Conservation (phyloP, 139 green algal species). For the Haematococcus lacustris region DNA sequence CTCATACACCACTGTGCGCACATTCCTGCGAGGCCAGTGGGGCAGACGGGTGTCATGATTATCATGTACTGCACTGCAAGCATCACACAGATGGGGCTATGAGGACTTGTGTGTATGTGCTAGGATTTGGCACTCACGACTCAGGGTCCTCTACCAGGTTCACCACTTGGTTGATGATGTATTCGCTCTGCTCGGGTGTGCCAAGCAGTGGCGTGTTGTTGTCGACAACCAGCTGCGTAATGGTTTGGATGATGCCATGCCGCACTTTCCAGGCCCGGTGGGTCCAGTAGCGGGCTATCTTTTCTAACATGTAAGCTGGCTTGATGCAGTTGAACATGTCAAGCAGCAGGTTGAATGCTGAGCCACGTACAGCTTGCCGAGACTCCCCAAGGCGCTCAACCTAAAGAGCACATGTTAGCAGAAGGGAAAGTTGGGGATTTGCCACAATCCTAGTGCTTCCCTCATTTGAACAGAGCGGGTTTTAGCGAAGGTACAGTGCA, state of each 20-base stretch:
- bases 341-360: constrained; percentile 40
- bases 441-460: too few relatives aligned
- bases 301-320: constrained; percentile 25
- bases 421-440: too few relatives aligned
- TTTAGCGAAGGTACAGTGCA: too few relatives aligned
- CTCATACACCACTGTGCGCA: constrained; percentile 32
- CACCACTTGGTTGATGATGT: constrained; percentile 31
- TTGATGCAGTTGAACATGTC: constrained; percentile 15
- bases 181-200: constrained; percentile 12
- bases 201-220: neutral
- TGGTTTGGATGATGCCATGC: constrained; percentile 42
- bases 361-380: constrained; percentile 30
- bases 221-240: constrained; percentile 31
- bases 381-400: constrained; percentile 39
- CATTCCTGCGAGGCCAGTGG: constrained; percentile 19
- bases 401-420: constrained; percentile 14
- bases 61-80: neutral
- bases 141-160: constrained; percentile 38
- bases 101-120: too few relatives aligned
- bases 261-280: constrained; percentile 43
- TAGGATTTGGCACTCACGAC: constrained; percentile 24
- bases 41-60: neutral
- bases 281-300: constrained; percentile 28
- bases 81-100: neutral
- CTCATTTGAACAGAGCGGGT: too few relatives aligned